Evolutionary conservation across 2,329 filamentous ascomycete species (phyloP), one percentile per base, ranked within the genome.

Genomic region (Pseudogymnoascus sp.): DNA sequence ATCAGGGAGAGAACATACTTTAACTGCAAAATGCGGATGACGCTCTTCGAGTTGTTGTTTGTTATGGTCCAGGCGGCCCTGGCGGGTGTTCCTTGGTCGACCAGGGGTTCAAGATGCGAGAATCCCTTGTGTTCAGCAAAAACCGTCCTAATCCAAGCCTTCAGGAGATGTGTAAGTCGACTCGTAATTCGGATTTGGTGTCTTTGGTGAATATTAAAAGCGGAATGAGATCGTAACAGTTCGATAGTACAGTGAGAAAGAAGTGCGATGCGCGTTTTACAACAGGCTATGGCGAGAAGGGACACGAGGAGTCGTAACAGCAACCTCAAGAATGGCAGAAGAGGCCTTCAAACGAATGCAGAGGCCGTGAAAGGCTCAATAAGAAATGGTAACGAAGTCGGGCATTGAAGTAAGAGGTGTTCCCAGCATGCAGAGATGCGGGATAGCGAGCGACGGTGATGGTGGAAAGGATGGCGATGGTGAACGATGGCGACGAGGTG

Each of bases 1-100:
- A 22, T 12, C 28, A 14, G 28, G 50, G 50, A 33, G 26, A 22
- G n/a, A 56, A 56, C 50, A 56, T 56, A 56, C 50, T 22, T 35
- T 19, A 56, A 35, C 28, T 56, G 28, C 50, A 56, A n/a, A 35
- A 56, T 56, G 50, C 26, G 50, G 35, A 56, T 22, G 28, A 33
- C 10, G 16, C 16, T 35, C 50, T 33, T 35, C 10, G 16, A 19
- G 50, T 22, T 35, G 50, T 33, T 56, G 50, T 56, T 56, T 56
- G 50, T 56, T 56, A 19, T 56, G 50, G 16, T 56, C 28, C 16
- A 56, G 24, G 14, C 46, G 16, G 50, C 28, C 22, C 50, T 35
- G n/a, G 14, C 50, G 50, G 50, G 50, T 56, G 50, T 56, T 56
- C n/a, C 50, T 56, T 56, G 50, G 50, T 56, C 26, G 50, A 56